Percentiles rank a stretch among this genome's conserved stretches.
Evolutionary conservation across 345 rosid species (phyloP).

Genomic region (Boechera retrofracta): DNA sequence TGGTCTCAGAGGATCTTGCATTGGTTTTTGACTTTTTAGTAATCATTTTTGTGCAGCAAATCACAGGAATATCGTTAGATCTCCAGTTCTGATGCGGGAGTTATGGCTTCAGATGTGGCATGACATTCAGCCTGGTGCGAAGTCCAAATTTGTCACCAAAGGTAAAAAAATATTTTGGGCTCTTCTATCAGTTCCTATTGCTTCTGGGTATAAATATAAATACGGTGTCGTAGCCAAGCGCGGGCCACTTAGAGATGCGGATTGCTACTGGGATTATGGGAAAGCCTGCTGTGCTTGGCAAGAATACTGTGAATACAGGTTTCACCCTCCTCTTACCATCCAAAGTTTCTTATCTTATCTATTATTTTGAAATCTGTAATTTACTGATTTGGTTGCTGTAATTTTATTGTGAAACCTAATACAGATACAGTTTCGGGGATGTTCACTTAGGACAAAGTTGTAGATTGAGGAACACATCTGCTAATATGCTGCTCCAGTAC

Average conservation of each 20-base stretch:
- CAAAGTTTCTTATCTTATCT: neutral
- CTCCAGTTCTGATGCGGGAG: conserved; percentile 93
- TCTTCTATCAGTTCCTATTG: neutral
- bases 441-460: conserved; percentile 99
- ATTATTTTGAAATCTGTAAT: neutral
- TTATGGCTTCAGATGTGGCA: conserved; percentile 99
- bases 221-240: conserved; percentile 68
- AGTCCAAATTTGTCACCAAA: conserved; percentile 81
- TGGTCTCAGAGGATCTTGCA: neutral
- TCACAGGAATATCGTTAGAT: conserved; percentile 95
- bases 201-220: conserved; percentile 26
- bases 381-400: conserved; percentile 18
- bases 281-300: conserved; percentile 97
- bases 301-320: conserved; percentile 97
- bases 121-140: conserved; percentile 70
- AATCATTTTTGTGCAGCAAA: conserved; percentile 64
- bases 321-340: conserved; percentile 27
- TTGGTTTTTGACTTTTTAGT: neutral
- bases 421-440: conserved; percentile 88
- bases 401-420: neutral
- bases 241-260: conserved; percentile 89
- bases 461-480: conserved; percentile 81
- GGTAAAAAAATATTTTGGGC: conserved; percentile 52
- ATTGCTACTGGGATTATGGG: conserved; percentile 99
- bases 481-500: conserved; percentile 68